Percentiles rank a stretch among this genome's conserved stretches.
Conservation (phyloP, 805 yeast species). For the Cyberlindnera suaveolens region DNA sequence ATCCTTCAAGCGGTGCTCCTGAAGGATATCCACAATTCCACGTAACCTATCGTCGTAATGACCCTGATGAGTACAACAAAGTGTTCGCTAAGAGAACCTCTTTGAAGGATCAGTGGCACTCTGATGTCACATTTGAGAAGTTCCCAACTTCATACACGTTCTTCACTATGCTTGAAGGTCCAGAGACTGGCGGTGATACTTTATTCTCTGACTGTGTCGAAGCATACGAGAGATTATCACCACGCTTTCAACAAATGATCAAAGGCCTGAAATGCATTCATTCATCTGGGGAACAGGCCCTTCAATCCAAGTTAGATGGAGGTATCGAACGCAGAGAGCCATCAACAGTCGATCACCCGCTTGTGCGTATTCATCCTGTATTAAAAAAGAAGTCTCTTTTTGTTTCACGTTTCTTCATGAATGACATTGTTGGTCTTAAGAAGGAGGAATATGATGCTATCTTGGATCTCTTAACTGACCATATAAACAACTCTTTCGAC, state of each 20-base stretch:
- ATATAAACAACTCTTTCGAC: slow-evolving; percentile 49
- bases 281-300: slow-evolving; percentile 66
- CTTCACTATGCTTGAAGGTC: slow-evolving; percentile 55
- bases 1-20: slow-evolving; percentile 72
- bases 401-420: slow-evolving; percentile 55
- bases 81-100: slow-evolving; percentile 21
- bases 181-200: slow-evolving; percentile 73
- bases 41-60: slow-evolving; percentile 47
- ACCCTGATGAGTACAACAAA: slow-evolving; percentile 26
- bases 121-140: slow-evolving; percentile 67
- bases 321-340: slow-evolving; percentile 64
- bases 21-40: slow-evolving; percentile 53
- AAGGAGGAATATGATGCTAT: slow-evolving; percentile 62
- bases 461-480: slow-evolving; percentile 48
- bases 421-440: slow-evolving; percentile 66
- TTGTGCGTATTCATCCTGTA: slow-evolving; percentile 70
- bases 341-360: slow-evolving; percentile 52
- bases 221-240: slow-evolving; percentile 67
- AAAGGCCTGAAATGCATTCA: slow-evolving; percentile 62
- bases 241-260: slow-evolving; percentile 51
- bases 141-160: slow-evolving; percentile 71
- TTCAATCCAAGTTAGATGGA: slow-evolving; percentile 45
- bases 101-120: slow-evolving; percentile 46
- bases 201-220: slow-evolving; percentile 65
- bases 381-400: slow-evolving; percentile 53